phyloP scores from a whole-genome alignment of 805 yeast genomes.

The Starmerella apis region DNA sequence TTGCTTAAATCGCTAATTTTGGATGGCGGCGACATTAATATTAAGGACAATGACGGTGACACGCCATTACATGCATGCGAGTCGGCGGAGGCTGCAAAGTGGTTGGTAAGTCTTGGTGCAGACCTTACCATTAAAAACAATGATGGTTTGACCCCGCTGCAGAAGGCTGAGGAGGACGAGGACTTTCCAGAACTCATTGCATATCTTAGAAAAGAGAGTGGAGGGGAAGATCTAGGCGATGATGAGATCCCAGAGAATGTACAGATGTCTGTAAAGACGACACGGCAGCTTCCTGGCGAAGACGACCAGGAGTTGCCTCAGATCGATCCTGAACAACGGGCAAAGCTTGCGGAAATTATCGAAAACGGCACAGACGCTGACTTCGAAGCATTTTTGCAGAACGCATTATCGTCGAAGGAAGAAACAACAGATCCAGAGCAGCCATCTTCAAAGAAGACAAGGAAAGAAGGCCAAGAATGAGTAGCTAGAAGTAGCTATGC shows the following conservation, averaged over 20 bases:
- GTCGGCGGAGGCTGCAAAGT: slow-evolving; percentile 51
- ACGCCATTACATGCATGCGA: slow-evolving; percentile 92
- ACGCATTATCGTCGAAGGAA: slow-evolving; percentile 38
- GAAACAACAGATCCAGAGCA: background rate
- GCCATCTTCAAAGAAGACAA: slow-evolving; percentile 1
- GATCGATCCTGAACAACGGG: slow-evolving; percentile 40
- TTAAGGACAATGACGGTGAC: slow-evolving; percentile 83
- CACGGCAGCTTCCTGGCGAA: slow-evolving; percentile 24
- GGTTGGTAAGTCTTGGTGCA: slow-evolving; percentile 59
- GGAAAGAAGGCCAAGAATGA: background rate
- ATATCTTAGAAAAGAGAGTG: slow-evolving; percentile 45
- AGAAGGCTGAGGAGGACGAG: slow-evolving; percentile 62
- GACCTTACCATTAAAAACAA: slow-evolving; percentile 52
- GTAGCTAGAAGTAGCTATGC: no score
- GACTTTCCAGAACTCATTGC: slow-evolving; percentile 70
- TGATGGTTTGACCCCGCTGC: slow-evolving; percentile 66
- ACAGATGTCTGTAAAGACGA: slow-evolving; percentile 24
- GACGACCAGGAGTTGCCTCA: slow-evolving; percentile 38
- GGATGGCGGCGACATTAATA: slow-evolving; percentile 67
- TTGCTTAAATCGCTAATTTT: slow-evolving; percentile 48
- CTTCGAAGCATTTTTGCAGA: slow-evolving; percentile 54
- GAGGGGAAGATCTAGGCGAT: slow-evolving; percentile 23
- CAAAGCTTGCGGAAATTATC: slow-evolving; percentile 57
- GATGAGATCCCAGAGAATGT: slow-evolving; percentile 25
- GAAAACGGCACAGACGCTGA: slow-evolving; percentile 72